Evolutionary conservation across 2,329 filamentous ascomycete species (phyloP).

Genomic region (Alternaria alternata): DNA sequence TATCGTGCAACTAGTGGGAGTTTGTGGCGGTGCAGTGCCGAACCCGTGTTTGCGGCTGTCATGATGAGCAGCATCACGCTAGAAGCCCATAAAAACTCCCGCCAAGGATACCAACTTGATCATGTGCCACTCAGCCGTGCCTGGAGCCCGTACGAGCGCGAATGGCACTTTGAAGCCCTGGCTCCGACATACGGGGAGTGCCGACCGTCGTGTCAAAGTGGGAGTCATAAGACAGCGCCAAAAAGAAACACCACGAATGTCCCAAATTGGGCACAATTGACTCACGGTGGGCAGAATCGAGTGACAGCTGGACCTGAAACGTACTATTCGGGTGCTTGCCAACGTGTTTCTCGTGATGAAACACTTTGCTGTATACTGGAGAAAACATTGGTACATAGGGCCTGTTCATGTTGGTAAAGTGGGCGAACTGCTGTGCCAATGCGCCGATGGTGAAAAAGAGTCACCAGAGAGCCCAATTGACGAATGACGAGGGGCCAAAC

Average conservation of each 20-base stretch:
- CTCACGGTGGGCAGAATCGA: slow-evolving; percentile 20
- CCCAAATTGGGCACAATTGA: slow-evolving; percentile 18
- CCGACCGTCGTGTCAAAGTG: slow-evolving; percentile 21
- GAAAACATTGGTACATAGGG: slow-evolving; percentile 3
- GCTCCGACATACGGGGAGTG: slow-evolving; percentile 29
- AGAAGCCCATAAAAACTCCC: slow-evolving; percentile 19
- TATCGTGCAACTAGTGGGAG: slow-evolving; percentile 23
- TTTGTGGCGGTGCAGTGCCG: slow-evolving; percentile 15
- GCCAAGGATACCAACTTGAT: slow-evolving; percentile 28
- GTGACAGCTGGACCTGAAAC: slow-evolving; percentile 4
- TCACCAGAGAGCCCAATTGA: slow-evolving; percentile 21
- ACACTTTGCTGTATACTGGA: neutral
- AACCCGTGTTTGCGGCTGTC: slow-evolving; percentile 27
- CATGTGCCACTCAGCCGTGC: slow-evolving; percentile 6
- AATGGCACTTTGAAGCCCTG: slow-evolving; percentile 9
- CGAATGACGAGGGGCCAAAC: slow-evolving; percentile 29
- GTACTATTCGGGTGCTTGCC: neutral
- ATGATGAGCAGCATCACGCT: slow-evolving; percentile 38
- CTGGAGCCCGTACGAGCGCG: slow-evolving; percentile 17
- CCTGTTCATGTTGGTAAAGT: slow-evolving; percentile 35
- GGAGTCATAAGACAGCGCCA: slow-evolving; percentile 31
- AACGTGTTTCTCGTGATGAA: slow-evolving; percentile 3
- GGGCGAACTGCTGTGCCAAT: slow-evolving; percentile 34
- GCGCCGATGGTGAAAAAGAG: slow-evolving; percentile 14
- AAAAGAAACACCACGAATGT: slow-evolving; percentile 13